Conservation (phyloP, 2,329 filamentous ascomycete species). For the Claviceps africana region DNA sequence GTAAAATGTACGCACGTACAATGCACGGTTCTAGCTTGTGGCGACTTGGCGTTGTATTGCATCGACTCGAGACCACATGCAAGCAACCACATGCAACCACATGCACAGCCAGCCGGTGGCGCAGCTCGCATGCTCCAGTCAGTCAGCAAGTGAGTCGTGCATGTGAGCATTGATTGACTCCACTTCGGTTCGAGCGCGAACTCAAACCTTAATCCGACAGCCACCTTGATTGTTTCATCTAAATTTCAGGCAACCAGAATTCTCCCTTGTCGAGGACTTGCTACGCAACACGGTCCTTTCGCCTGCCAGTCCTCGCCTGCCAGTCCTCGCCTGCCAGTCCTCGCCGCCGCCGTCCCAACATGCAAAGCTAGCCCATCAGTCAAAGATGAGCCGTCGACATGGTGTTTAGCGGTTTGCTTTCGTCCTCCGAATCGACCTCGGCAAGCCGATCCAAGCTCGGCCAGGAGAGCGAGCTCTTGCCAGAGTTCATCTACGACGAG, state of each 20-base stretch:
- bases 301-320: neutral
- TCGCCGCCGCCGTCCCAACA: neutral
- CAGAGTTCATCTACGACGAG: slow-evolving; percentile 42
- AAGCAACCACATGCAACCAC: no score
- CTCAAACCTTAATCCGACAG: neutral
- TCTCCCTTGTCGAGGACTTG: neutral
- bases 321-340: no score
- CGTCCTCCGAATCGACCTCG: slow-evolving; percentile 25
- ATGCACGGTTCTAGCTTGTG: no score
- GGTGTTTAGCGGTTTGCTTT: slow-evolving; percentile 35
- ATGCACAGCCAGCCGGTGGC: no score
- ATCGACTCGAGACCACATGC: no score
- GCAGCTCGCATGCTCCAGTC: no score
- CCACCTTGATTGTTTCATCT: neutral
- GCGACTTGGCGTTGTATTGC: no score
- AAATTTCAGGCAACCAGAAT: neutral
- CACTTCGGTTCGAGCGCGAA: neutral
- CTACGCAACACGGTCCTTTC: neutral
- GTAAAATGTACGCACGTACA: no score
- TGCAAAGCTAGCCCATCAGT: slow-evolving; percentile 1
- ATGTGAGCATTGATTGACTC: no score
- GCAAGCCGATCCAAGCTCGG: slow-evolving; percentile 18
- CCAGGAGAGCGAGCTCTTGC: slow-evolving; percentile 15
- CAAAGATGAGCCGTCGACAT: slow-evolving; percentile 29
- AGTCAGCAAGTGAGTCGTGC: no score